These are phyloP conservation scores for Pythium vanterpoolii DNA, from an alignment of 352 stramenopile species.

Conservation along the genomic window DNA sequence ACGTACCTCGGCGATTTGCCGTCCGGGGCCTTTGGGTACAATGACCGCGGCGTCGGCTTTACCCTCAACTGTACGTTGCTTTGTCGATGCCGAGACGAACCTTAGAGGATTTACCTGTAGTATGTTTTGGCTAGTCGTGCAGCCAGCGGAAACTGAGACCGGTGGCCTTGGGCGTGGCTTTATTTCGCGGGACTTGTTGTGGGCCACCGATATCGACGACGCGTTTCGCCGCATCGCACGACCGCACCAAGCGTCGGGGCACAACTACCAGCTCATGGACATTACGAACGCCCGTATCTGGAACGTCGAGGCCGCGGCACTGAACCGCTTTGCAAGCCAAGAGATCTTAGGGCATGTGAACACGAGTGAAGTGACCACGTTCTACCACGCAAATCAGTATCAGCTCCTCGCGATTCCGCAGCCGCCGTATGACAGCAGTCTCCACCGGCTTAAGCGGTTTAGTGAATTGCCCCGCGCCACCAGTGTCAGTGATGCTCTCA, in stretches of 20 bases:
- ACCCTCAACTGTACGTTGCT: constrained; percentile 70
- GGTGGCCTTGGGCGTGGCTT: constrained; percentile 65
- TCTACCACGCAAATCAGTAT: constrained; percentile 79
- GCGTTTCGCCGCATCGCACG: constrained; percentile 53
- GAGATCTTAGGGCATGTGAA: constrained; percentile 26
- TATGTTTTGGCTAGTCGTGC: constrained; percentile 40
- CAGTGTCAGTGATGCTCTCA: constrained; percentile 41
- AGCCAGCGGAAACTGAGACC: constrained; percentile 56
- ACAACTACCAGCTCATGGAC: constrained; percentile 84
- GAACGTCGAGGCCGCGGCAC: constrained; percentile 71
- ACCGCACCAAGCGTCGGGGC: constrained; percentile 47
- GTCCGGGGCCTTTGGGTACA: constrained; percentile 70
- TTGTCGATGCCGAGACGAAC: background rate
- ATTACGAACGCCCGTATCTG: constrained; percentile 36
- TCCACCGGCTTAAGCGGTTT: constrained; percentile 63
- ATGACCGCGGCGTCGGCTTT: constrained; percentile 64
- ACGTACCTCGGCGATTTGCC: constrained; percentile 75
- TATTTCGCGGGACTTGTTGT: constrained; percentile 60
- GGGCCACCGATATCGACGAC: constrained; percentile 36
- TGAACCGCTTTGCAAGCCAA: constrained; percentile 46
- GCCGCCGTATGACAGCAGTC: constrained; percentile 60
- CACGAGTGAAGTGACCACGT: constrained; percentile 28
- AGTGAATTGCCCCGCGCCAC: constrained; percentile 37
- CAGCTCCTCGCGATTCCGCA: constrained; percentile 57
- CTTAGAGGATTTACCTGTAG: background rate